A percentile compares a stretch with the other conserved stretches of the same genome.
These are phyloP conservation scores for Trichoderma sp. DNA, from an alignment of 2,329 filamentous ascomycete species.

Conservation along the genomic window DNA sequence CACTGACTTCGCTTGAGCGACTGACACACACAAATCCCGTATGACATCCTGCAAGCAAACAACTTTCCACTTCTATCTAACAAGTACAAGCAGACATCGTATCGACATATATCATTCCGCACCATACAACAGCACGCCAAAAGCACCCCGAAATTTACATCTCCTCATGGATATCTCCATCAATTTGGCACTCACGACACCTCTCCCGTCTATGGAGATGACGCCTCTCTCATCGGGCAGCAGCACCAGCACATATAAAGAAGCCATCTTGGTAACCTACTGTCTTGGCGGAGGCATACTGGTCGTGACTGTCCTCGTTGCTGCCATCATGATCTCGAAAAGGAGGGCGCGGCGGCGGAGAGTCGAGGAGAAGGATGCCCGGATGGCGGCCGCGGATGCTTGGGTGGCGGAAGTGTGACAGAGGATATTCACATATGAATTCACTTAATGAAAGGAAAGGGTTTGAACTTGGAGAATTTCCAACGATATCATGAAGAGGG, in stretches of 20 bases:
- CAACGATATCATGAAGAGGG: too few species aligned
- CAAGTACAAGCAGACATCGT: neutral
- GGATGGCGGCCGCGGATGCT: slow-evolving; percentile 5
- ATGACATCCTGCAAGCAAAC: neutral
- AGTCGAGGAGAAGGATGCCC: neutral
- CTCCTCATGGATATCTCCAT: neutral
- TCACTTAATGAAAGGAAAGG: neutral
- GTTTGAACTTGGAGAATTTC: neutral
- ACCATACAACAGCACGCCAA: neutral
- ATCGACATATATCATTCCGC: too few species aligned
- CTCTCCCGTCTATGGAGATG: neutral
- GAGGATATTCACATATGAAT: too few species aligned
- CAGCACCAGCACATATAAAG: neutral
- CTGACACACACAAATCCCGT: neutral
- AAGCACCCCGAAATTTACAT: neutral
- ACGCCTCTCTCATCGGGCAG: neutral
- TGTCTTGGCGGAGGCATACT: slow-evolving; percentile 11
- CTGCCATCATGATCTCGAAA: slow-evolving; percentile 3
- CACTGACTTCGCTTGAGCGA: neutral
- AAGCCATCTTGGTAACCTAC: slow-evolving; percentile 15
- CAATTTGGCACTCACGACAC: neutral
- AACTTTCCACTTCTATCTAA: neutral
- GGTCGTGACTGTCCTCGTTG: neutral
- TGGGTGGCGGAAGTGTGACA: neutral
- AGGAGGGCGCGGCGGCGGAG: slow-evolving; percentile 5